phyloP scores from a whole-genome alignment of 345 rosid genomes.

The Gossypium arboreum region DNA sequence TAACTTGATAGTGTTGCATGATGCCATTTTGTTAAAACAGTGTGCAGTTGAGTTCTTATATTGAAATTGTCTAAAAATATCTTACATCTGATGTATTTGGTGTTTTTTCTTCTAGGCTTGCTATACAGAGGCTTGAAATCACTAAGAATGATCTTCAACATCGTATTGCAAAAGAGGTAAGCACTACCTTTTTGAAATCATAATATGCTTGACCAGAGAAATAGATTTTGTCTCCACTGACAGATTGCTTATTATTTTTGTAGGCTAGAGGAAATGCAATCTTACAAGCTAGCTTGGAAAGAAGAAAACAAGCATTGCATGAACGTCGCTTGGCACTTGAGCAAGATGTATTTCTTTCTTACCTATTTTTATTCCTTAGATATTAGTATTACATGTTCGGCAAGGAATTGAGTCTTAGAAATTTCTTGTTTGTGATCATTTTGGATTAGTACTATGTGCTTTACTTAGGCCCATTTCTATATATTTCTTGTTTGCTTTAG shows the following conservation, averaged over 20 bases:
- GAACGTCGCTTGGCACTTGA: conserved; percentile 97
- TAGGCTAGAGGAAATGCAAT: conserved; percentile 98
- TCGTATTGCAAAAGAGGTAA: conserved; percentile 95
- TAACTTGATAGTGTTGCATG: background rate
- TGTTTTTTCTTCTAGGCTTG: conserved; percentile 55
- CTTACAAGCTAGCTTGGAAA: conserved; percentile 93
- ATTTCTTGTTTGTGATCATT: background rate
- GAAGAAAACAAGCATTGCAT: conserved; percentile 98
- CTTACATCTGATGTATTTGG: conserved; percentile 11
- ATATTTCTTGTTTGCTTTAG: background rate
- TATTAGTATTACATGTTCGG: background rate
- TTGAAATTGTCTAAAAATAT: background rate
- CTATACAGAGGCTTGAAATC: conserved; percentile 93
- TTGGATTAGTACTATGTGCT: background rate
- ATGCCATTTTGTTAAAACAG: background rate
- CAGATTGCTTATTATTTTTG: conserved; percentile 20
- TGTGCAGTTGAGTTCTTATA: background rate
- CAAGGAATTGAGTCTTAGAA: conserved; percentile 5
- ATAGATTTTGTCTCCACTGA: conserved; percentile 24
- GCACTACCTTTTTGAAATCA: conserved; percentile 16
- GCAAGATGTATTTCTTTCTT: conserved; percentile 73
- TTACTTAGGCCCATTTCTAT: background rate
- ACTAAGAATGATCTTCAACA: conserved; percentile 92
- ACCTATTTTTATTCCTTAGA: conserved; percentile 12
- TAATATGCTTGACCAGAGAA: conserved; percentile 8